Evolutionary conservation across 345 rosid genomes (phyloP), one percentile per base, ranked within the genome.

Genomic region (Nasturtium officinale): DNA sequence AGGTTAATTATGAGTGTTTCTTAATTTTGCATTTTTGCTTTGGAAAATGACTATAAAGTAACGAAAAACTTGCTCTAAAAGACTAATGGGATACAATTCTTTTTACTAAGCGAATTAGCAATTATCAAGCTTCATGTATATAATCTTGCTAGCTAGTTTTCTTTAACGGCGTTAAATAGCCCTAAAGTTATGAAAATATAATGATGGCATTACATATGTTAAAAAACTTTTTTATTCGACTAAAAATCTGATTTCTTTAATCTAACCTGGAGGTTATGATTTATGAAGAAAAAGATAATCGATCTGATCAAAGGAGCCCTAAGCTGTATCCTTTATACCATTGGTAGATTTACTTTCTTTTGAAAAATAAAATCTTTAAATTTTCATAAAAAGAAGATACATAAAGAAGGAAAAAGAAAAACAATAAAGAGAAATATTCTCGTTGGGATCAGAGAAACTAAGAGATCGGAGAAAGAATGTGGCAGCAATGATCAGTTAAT

Each of bases 401-500:
- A 43, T 75, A 66, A 71, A 76, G 72, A 56, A 76, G 33, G 26
- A 42, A 63, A 74, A 74, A 63, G 55, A 48, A 76, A 55, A 67
- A 48, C 67, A 61, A 50, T 50, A 72, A 71, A 76, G 74, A 61
- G 76, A 69, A 43, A 32, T 68, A 62, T 70, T 73, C 73, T 74
- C 77, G 71, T 85, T 58, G 88, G 88, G 88, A 85, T 85, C 81
- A 67, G 84, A 57, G 83, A 83, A 66, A 77, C 80, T 65, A 71
- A 65, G 80, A 77, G 77, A 77, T 77, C 77, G 61, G 59, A 78
- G 80, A 74, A 69, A 76, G 74, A 81, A 71, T 71, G 83, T 74
- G 80, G 74, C 69, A 79, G 84, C 69, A 79, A 79, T 82, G 79
- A 69, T 72, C 75, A 71, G 69, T 77, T 81, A 30, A 75, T 67